Base-by-base conservation (phyloP, 2,329 filamentous ascomycete genomes). In the Colletotrichum sojae region DNA sequence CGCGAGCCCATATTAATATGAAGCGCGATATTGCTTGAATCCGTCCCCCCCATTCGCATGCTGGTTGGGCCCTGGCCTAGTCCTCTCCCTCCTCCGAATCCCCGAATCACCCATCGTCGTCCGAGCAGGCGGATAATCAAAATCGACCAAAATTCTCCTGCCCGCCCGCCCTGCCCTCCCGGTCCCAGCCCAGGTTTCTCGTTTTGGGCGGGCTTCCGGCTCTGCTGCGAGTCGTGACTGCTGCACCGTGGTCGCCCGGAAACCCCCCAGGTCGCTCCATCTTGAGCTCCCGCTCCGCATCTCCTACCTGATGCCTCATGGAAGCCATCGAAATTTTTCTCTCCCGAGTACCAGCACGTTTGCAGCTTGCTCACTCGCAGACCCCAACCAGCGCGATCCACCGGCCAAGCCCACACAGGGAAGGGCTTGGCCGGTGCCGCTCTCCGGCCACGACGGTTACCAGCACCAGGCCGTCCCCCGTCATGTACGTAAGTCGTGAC, bases 401-500 rank as follows among this genome's bases (percentile, higher is more conserved):
- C 54, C 49, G 25, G 20, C n/a, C 49, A 55, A 59, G 25, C 22
- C 40, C 49, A 55, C 61, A 27, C 54, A 60, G 36, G 62, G 22
- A 60, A 59, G 27, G 63, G 56, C 63, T 66, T 66, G 66, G 62
- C 66, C 54, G 56, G 61, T 66, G 66, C 62, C 62, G 49, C 66
- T 20, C 48, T 60, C 66, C 55, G 62, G 51, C 62, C 54, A 66
- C 22, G 43, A 55, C 31, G 31, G 31, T 36, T 36, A 36, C 31
- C 31, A 36, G 31, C 51, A 45, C 48, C 58, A 36, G 52, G 40
- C 61, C 52, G 52, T 48, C 55, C 62, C 39, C 59, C 66, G 45
- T 60, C 62, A 56, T 66, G 66, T 69, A 60, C 62, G 66, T 66
- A 69, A 69, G 53, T 65, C 49, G 54, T 46, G 65, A 69, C 61